Percentiles rank a stretch among this genome's conserved stretches.
phyloP scores from a whole-genome alignment of 164 flowering plant species.

The Houttuynia cordata region DNA sequence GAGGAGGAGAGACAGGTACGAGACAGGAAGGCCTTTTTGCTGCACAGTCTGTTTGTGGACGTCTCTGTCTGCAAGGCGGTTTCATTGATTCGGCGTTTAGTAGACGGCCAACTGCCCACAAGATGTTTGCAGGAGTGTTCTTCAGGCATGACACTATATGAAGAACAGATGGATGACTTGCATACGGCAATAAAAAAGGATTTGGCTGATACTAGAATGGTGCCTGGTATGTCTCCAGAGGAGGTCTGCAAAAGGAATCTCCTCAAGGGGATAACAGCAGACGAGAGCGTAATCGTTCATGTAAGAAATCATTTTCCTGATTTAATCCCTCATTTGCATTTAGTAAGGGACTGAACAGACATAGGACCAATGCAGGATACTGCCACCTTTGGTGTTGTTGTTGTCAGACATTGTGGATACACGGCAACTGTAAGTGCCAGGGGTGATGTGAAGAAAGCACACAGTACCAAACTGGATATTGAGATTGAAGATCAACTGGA shows the following conservation, averaged over 20 bases:
- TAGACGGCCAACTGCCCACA: slow-evolving; percentile 22
- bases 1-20: slow-evolving; percentile 86
- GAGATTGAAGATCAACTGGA: slow-evolving; percentile 69
- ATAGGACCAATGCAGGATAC: slow-evolving; percentile 51
- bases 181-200: slow-evolving; percentile 39
- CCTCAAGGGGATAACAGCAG: slow-evolving; percentile 85
- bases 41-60: slow-evolving; percentile 74
- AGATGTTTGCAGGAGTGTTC: not conserved
- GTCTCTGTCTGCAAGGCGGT: slow-evolving; percentile 63
- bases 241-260: slow-evolving; percentile 47
- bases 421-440: slow-evolving; percentile 56
- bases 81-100: slow-evolving; percentile 37
- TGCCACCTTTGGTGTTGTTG: slow-evolving; percentile 50
- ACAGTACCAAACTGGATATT: slow-evolving; percentile 26
- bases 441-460: slow-evolving; percentile 34
- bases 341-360: slow-evolving; percentile 5
- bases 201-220: slow-evolving; percentile 25
- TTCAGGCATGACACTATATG: slow-evolving; percentile 29
- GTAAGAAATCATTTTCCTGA: slow-evolving; percentile 34
- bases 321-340: not conserved
- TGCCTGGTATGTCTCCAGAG: slow-evolving; percentile 18
- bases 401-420: slow-evolving; percentile 62
- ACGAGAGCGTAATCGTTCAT: slow-evolving; percentile 74
- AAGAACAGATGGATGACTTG: slow-evolving; percentile 65
- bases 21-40: slow-evolving; percentile 86